Conservation (phyloP, 345 rosid genomes). For the Psidium friedrichsthalianum region DNA sequence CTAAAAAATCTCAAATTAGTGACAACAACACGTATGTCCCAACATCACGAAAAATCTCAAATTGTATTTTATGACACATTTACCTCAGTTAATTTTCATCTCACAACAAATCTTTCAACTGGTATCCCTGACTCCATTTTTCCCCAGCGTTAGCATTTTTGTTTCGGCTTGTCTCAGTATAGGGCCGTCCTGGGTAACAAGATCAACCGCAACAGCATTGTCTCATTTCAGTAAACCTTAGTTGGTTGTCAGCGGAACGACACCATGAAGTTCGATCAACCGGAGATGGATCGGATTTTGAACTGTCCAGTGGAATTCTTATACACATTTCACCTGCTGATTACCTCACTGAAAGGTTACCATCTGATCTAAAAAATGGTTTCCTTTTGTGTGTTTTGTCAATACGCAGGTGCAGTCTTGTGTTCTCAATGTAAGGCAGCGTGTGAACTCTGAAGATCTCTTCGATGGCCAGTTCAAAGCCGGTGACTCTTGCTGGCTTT, state of each 20-base stretch:
- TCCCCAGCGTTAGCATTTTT: too few species aligned
- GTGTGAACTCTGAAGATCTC: constrained; percentile 40
- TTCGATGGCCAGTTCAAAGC: constrained; percentile 45
- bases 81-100: neutral
- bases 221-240: neutral
- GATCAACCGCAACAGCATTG: neutral
- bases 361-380: neutral
- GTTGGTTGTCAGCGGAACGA: neutral
- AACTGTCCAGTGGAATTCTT: neutral
- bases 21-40: too few species aligned
- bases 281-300: neutral
- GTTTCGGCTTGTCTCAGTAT: neutral
- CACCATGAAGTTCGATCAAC: neutral
- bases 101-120: neutral
- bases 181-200: neutral
- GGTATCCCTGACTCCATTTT: too few species aligned
- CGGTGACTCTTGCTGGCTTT: constrained; percentile 53
- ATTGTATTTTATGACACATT: neutral
- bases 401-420: constrained; percentile 24
- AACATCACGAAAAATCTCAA: too few species aligned
- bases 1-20: neutral
- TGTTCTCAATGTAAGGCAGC: constrained; percentile 54
- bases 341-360: neutral
- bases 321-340: neutral
- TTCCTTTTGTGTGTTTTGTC: neutral